A percentile compares a stretch with the other conserved stretches of the same genome.
phyloP scores from a whole-genome alignment of 2,329 filamentous ascomycete genomes.

The Claviceps sp. region DNA sequence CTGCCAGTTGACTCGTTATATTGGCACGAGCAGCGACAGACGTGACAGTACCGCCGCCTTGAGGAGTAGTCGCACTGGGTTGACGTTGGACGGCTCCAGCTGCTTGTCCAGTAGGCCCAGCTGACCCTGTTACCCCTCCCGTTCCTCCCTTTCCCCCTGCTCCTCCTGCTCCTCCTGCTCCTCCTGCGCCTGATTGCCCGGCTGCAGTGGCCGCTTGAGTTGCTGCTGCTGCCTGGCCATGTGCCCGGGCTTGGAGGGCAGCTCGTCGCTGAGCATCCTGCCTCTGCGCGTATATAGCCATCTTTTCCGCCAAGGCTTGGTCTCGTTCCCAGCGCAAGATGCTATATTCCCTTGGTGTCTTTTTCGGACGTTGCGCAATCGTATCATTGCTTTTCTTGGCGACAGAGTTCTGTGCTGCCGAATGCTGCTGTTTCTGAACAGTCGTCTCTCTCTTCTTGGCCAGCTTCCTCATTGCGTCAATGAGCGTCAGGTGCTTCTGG shows the following conservation, averaged over 20 bases:
- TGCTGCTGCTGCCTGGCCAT: slow-evolving; percentile 24
- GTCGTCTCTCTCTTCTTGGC: slow-evolving; percentile 86
- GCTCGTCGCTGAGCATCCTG: slow-evolving; percentile 44
- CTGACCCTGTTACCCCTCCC: slow-evolving; percentile 15
- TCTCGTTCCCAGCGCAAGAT: slow-evolving; percentile 80
- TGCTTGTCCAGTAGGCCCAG: neutral
- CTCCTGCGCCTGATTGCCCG: slow-evolving; percentile 8
- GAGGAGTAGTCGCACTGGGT: slow-evolving; percentile 14
- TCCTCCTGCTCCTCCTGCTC: neutral
- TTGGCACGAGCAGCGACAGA: slow-evolving; percentile 21
- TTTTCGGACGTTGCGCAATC: slow-evolving; percentile 37
- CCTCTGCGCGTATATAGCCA: slow-evolving; percentile 41
- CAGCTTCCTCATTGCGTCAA: slow-evolving; percentile 90
- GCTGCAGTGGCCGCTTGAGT: slow-evolving; percentile 30
- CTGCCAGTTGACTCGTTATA: slow-evolving; percentile 30
- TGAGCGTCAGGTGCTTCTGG: slow-evolving; percentile 73
- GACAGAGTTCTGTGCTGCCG: slow-evolving; percentile 60
- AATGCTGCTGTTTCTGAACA: slow-evolving; percentile 79
- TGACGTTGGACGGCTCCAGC: slow-evolving; percentile 17
- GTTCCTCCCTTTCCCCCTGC: slow-evolving; percentile 17
- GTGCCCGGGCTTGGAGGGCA: slow-evolving; percentile 32
- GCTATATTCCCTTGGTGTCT: slow-evolving; percentile 85
- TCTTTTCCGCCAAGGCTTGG: slow-evolving; percentile 47
- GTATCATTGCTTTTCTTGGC: slow-evolving; percentile 69
- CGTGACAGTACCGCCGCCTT: slow-evolving; percentile 16